phyloP scores from a whole-genome alignment of 2,329 filamentous ascomycete genomes.

The Mycosphaerella arachidis region DNA sequence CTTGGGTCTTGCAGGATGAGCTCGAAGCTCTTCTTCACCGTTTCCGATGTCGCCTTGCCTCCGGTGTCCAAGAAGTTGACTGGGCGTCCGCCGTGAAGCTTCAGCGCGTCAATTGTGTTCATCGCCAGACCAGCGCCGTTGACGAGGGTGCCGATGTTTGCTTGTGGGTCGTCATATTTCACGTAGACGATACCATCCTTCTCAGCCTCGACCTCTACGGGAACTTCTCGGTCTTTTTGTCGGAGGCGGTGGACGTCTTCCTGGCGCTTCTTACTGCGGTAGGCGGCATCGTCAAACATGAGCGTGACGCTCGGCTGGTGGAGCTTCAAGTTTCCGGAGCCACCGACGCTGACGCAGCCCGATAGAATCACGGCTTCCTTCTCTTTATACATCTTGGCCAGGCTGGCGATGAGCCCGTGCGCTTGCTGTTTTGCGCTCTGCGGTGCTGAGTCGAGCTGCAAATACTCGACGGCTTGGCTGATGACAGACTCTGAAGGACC shows the following conservation, averaged over 20 bases:
- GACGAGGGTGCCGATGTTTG: slow-evolving; percentile 74
- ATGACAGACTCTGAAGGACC: slow-evolving; percentile 39
- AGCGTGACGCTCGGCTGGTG: slow-evolving; percentile 54
- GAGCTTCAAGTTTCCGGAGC: slow-evolving; percentile 38
- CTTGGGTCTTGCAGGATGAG: slow-evolving; percentile 67
- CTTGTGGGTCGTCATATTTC: slow-evolving; percentile 50
- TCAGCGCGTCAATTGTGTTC: slow-evolving; percentile 81
- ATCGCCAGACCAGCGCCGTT: slow-evolving; percentile 88
- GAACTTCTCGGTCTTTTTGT: slow-evolving; percentile 48
- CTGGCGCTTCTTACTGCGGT: slow-evolving; percentile 59
- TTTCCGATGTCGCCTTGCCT: slow-evolving; percentile 78
- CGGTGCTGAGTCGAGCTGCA: slow-evolving; percentile 49
- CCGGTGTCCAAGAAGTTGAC: slow-evolving; percentile 89
- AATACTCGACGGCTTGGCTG: slow-evolving; percentile 45
- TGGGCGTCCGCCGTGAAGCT: slow-evolving; percentile 60
- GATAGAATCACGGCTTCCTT: slow-evolving; percentile 63
- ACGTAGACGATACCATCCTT: slow-evolving; percentile 75
- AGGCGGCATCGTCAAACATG: slow-evolving; percentile 67
- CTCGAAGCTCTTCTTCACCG: slow-evolving; percentile 71
- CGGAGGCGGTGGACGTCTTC: slow-evolving; percentile 56
- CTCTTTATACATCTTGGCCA: slow-evolving; percentile 57
- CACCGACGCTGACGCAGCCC: slow-evolving; percentile 43
- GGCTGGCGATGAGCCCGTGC: slow-evolving; percentile 46
- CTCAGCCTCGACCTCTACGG: slow-evolving; percentile 59
- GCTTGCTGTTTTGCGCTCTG: slow-evolving; percentile 41